Percentiles rank a stretch among this genome's conserved stretches.
Conservation (phyloP, 73 alveolate species). For the Paramecium pentaurelia region DNA sequence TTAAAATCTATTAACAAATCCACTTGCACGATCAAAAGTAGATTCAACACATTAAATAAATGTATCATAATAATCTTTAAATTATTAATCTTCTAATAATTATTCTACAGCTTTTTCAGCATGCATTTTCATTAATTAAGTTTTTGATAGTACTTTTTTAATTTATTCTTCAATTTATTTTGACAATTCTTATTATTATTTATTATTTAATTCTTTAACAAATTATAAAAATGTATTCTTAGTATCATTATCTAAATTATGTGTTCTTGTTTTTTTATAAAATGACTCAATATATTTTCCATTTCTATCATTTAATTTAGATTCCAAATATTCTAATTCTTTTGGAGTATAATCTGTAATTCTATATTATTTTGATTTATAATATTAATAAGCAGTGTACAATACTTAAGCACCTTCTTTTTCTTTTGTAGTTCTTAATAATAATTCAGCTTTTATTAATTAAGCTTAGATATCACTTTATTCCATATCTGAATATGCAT, state of each 20-base stretch:
- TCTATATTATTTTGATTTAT: background rate
- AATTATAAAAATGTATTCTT: background rate
- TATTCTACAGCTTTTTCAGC: background rate
- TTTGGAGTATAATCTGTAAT: background rate
- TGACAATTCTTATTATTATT: background rate
- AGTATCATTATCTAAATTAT: background rate
- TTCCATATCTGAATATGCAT: background rate
- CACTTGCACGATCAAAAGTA: constrained; percentile 6
- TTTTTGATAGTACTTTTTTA: background rate
- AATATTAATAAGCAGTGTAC: background rate
- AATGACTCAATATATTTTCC: background rate
- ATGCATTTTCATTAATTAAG: background rate
- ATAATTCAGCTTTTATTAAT: background rate
- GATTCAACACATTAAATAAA: background rate
- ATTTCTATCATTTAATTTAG: background rate
- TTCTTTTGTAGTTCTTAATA: background rate
- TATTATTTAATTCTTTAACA: background rate
- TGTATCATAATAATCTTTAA: background rate
- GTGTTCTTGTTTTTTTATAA: background rate
- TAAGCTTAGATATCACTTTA: background rate
- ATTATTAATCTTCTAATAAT: background rate
- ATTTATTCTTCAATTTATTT: background rate
- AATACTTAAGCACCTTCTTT: background rate
- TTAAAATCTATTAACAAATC: background rate
- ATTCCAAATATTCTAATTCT: background rate